Base-by-base conservation (phyloP, 2,329 filamentous ascomycete species). In the Aspergillus ruber region DNA sequence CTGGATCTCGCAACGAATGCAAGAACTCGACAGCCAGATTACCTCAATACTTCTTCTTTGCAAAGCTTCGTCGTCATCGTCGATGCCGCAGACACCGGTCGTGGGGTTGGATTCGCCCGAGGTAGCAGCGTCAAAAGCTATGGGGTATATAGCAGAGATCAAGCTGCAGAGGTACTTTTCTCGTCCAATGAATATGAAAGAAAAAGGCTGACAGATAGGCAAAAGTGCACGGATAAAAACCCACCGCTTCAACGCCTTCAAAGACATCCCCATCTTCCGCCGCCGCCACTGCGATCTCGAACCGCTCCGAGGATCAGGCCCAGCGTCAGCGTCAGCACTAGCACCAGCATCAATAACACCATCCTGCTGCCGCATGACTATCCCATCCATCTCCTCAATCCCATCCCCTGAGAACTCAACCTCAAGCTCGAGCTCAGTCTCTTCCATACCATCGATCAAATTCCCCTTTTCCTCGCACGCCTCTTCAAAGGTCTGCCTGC, bases 81-180 rank as follows among this genome's bases (percentile, higher is more conserved):
- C 52, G 0, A 42, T 46, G 4, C 48, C 49, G 23, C 47, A 44
- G 20, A 46, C 32, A 3, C 48, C 50, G 3, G n/a, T 27, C 7
- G 40, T 17, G 21, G 45, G 33, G 2, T 23, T 47, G 0, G 49
- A 50, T 10, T 48, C 50, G 12, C 45, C 52, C 0, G 62, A 65
- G 46, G 49, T 42, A 1, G 49, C 57, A 8, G 55, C 57, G 2
- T 51, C 60, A 2, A 51, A 45, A 33, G 50, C 56, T 6, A 51
- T 64, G 29, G 47, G 51, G 8, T 49, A 47, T 8, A 60, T 62
- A 46, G 53, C 60, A 1, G 56, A 61, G 35, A 61, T 65, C 25
- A 63, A 63, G 39, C 45, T 65, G 42, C 52, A 54, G 33, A 56
- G 50, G 55, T n/a, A n/a, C n/a, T n/a, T n/a, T n/a, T n/a, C n/a